phyloP scores from a whole-genome alignment of 1,284 basidiomycete genomes.

The Termitomyces sp. region DNA sequence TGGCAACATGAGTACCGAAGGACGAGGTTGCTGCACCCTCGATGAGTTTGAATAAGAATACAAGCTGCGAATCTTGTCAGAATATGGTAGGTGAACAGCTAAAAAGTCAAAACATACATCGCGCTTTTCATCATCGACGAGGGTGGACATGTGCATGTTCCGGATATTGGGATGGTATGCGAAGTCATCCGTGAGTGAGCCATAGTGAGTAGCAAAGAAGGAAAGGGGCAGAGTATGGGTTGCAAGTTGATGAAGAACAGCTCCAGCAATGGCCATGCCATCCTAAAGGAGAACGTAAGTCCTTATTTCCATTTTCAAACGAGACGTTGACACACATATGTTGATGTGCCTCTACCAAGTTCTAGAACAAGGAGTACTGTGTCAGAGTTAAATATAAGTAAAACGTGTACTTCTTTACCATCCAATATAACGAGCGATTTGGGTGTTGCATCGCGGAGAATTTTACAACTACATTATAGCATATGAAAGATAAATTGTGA shows the following conservation, averaged over 20 bases:
- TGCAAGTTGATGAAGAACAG: constrained; percentile 89
- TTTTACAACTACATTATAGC: constrained; percentile 65
- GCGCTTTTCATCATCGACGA: constrained; percentile 84
- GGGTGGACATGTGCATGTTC: constrained; percentile 91
- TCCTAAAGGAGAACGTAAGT: constrained; percentile 48
- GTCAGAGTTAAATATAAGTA: constrained; percentile 4
- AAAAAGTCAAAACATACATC: constrained; percentile 46
- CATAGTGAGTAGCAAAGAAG: constrained; percentile 87
- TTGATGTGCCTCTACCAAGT: constrained; percentile 84
- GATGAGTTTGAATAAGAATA: constrained; percentile 92
- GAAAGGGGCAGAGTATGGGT: constrained; percentile 85
- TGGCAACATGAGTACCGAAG: constrained; percentile 91
- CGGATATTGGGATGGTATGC: constrained; percentile 89
- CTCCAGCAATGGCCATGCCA: constrained; percentile 92
- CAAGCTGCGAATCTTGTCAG: constrained; percentile 46
- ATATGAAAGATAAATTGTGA: neutral
- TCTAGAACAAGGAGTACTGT: constrained; percentile 42
- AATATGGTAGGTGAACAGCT: neutral
- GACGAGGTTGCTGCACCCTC: constrained; percentile 86
- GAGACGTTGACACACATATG: constrained; percentile 53
- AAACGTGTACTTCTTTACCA: constrained; percentile 40
- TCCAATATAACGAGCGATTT: constrained; percentile 93
- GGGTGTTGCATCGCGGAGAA: constrained; percentile 86
- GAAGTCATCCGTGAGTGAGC: constrained; percentile 82
- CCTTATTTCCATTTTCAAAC: neutral